Percentiles rank a stretch among this genome's conserved stretches.
Conservation (phyloP, 495 filamentous ascomycete genomes). For the Podospora anserina region DNA sequence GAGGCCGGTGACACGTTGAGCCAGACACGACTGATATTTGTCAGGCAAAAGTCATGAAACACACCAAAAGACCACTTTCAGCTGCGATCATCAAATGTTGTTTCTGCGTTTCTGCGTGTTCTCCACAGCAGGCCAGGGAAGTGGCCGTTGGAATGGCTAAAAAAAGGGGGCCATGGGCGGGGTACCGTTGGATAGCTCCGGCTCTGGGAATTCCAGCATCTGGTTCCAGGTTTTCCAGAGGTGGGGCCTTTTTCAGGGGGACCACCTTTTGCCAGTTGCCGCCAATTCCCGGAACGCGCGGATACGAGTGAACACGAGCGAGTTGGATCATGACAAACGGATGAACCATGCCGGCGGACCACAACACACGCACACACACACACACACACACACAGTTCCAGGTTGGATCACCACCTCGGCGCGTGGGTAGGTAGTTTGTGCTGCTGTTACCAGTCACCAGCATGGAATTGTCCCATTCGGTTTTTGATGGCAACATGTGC, state of each 20-base stretch:
- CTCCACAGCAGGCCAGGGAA: not conserved
- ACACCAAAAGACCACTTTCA: not conserved
- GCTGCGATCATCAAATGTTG: not conserved
- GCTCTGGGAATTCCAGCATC: slow-evolving; percentile 1
- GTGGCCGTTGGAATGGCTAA: not conserved
- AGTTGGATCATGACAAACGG: too few relatives aligned
- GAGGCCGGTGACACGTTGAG: not conserved
- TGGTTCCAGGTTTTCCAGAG: slow-evolving; percentile 1
- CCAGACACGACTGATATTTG: not conserved
- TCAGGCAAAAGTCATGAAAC: not conserved
- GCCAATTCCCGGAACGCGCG: not conserved
- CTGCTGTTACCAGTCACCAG: too few relatives aligned
- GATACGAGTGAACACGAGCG: not conserved
- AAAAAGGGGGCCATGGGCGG: not conserved
- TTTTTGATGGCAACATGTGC: not conserved
- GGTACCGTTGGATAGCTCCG: not conserved
- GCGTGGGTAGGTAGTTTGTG: too few relatives aligned
- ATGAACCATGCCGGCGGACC: too few relatives aligned
- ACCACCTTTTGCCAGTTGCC: not conserved
- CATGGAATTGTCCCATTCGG: too few relatives aligned
- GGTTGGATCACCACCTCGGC: too few relatives aligned
- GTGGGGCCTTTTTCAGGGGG: not conserved
- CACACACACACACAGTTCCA: not conserved
- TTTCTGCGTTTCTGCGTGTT: slow-evolving; percentile 1
- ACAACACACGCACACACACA: too few relatives aligned